phyloP scores from a whole-genome alignment of 139 green algal species.

The Pseudopediastrum boryanum region DNA sequence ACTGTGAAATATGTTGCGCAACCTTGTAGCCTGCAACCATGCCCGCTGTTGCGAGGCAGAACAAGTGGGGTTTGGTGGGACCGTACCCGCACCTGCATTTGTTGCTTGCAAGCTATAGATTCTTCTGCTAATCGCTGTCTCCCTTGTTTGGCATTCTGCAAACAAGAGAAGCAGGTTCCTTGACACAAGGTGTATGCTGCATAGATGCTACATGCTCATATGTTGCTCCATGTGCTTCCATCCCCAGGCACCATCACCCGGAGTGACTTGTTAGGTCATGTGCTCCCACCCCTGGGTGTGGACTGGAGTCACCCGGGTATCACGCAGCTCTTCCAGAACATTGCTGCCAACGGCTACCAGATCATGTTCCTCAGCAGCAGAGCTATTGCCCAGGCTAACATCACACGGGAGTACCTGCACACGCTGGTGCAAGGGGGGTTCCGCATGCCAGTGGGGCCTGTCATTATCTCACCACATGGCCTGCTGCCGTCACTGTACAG shows the following conservation, averaged over 20 bases:
- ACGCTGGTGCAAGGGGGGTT: conserved; percentile 81
- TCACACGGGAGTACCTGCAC: conserved; percentile 92
- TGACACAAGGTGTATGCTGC: no score
- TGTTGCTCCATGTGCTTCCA: no score
- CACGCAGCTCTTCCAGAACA: conserved; percentile 79
- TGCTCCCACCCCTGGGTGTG: conserved; percentile 84
- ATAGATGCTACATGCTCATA: no score
- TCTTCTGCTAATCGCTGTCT: no score
- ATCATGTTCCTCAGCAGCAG: conserved; percentile 47
- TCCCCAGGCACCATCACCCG: conserved; percentile 96
- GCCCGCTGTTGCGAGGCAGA: no score
- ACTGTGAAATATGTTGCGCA: no score
- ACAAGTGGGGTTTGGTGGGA: no score
- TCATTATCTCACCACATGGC: conserved; percentile 95
- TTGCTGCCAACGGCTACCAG: conserved; percentile 81
- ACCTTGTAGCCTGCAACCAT: no score
- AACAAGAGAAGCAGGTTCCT: no score
- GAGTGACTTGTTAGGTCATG: conserved; percentile 88
- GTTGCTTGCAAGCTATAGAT: no score
- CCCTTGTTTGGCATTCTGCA: no score
- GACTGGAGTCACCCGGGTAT: conserved; percentile 93
- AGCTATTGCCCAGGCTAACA: conserved; percentile 73
- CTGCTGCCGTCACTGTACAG: conserved; percentile 92
- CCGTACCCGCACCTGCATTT: no score
- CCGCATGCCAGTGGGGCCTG: conserved; percentile 81